A percentile compares a stretch with the other conserved stretches of the same genome.
phyloP scores from a whole-genome alignment of 2,329 filamentous ascomycete genomes.

The Phialophora macrospora region DNA sequence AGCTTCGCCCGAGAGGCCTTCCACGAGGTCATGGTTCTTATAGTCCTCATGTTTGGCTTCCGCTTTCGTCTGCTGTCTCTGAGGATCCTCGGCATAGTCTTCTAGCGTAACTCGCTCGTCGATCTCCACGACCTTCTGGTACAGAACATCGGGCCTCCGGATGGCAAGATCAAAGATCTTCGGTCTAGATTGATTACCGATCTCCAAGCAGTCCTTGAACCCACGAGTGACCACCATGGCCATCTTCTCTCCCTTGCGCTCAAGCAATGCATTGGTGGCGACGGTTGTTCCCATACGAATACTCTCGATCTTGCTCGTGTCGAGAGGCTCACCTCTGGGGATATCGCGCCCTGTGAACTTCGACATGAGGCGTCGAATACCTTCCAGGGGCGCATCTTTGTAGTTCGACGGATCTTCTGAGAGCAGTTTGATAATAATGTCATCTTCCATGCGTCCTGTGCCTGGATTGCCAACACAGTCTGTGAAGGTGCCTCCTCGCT shows the following conservation, averaged over 20 bases:
- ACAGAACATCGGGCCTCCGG: conserved; percentile 82
- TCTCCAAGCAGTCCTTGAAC: conserved; percentile 84
- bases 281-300: conserved; percentile 97
- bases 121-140: conserved; percentile 83
- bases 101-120: conserved; percentile 90
- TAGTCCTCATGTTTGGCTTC: conserved; percentile 57
- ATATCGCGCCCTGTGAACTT: conserved; percentile 76
- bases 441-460: conserved; percentile 69
- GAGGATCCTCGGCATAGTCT: conserved; percentile 87
- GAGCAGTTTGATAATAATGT: conserved; percentile 83
- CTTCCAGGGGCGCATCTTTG: conserved; percentile 85
- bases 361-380: conserved; percentile 82
- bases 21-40: conserved; percentile 57
- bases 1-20: conserved; percentile 74
- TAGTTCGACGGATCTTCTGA: conserved; percentile 92
- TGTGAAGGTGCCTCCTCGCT: conserved; percentile 87
- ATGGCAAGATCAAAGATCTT: conserved; percentile 92
- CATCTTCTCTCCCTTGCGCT: conserved; percentile 87
- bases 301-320: conserved; percentile 82
- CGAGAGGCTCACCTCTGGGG: conserved; percentile 76
- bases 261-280: conserved; percentile 87
- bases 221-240: conserved; percentile 86
- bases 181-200: conserved; percentile 88
- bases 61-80: conserved; percentile 63
- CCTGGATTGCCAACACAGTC: conserved; percentile 85